These are phyloP conservation scores for Rehmannia glutinosa DNA, from an alignment of 257 asterid species.

Conservation along the genomic window DNA sequence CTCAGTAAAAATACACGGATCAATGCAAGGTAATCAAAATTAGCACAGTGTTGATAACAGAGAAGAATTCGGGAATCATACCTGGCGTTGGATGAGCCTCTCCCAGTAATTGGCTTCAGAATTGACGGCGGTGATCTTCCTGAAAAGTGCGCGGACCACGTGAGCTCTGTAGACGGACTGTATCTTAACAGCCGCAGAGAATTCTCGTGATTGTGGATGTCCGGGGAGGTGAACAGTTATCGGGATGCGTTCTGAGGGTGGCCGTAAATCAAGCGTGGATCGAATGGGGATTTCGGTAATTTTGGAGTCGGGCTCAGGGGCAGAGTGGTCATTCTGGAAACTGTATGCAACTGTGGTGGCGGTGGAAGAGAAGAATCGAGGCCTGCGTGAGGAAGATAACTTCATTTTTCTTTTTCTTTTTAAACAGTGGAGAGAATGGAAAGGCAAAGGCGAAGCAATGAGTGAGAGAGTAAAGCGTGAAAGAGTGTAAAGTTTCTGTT, in stretches of 20 bases:
- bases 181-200: constrained; percentile 55
- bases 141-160: constrained; percentile 52
- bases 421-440: neutral
- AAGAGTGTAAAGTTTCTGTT: constrained; percentile 30
- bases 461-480: neutral
- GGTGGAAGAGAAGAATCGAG: constrained; percentile 29
- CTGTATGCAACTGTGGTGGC: constrained; percentile 34
- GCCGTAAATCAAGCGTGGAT: constrained; percentile 23
- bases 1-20: neutral
- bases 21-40: neutral
- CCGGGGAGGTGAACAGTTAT: constrained; percentile 25
- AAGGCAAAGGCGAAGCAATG: neutral
- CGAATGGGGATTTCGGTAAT: constrained; percentile 31
- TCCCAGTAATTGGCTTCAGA: constrained; percentile 71
- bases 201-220: constrained; percentile 17
- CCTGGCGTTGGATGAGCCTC: constrained; percentile 83
- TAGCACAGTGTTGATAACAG: neutral
- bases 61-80: constrained; percentile 3
- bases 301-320: constrained; percentile 24
- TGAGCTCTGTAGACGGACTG: constrained; percentile 74
- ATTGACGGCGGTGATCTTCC: constrained; percentile 66
- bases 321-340: constrained; percentile 33
- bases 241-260: constrained; percentile 17
- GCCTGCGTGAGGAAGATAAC: constrained; percentile 32
- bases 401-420: constrained; percentile 23